Percentiles rank a stretch among this genome's conserved stretches.
These are phyloP conservation scores for Ilex paraguariensis DNA, from an alignment of 305 asterid species.

Conservation along the genomic window DNA sequence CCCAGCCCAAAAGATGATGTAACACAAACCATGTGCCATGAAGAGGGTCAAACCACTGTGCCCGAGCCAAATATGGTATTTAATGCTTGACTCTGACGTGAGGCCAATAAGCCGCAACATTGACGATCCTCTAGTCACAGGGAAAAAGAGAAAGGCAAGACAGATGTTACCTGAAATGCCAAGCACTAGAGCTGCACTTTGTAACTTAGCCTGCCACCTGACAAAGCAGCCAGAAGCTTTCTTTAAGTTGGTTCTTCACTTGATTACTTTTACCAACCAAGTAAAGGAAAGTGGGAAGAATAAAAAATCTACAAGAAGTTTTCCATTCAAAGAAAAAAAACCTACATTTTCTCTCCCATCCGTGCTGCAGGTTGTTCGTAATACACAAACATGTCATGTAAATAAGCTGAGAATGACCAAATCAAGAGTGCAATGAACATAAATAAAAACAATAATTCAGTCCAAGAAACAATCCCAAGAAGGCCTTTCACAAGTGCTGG, in stretches of 20 bases:
- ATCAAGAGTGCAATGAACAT: slow-evolving; percentile 36
- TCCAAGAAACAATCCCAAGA: slow-evolving; percentile 40
- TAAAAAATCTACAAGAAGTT: background rate
- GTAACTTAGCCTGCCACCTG: slow-evolving; percentile 52
- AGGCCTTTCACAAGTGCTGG: slow-evolving; percentile 33
- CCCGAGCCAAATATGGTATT: slow-evolving; percentile 55
- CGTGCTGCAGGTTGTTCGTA: slow-evolving; percentile 32
- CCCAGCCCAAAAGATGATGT: slow-evolving; percentile 31
- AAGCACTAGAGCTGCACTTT: slow-evolving; percentile 35
- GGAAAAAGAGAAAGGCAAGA: slow-evolving; percentile 44
- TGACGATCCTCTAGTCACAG: slow-evolving; percentile 49
- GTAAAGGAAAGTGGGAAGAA: too few species aligned
- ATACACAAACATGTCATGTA: slow-evolving; percentile 33
- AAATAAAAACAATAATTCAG: slow-evolving; percentile 21
- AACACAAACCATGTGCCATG: slow-evolving; percentile 42
- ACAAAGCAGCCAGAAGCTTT: background rate
- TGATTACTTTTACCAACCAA: too few species aligned
- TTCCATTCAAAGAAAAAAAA: background rate
- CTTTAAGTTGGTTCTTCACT: too few species aligned
- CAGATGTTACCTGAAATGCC: slow-evolving; percentile 47
- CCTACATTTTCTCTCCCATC: slow-evolving; percentile 18
- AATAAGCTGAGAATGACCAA: slow-evolving; percentile 44
- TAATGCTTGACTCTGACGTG: slow-evolving; percentile 43
- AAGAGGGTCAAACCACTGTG: slow-evolving; percentile 33
- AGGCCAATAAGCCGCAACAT: slow-evolving; percentile 38